These are phyloP conservation scores for Cryptococcus sp. DNA, from an alignment of 1,284 basidiomycete genomes.

Conservation along the genomic window DNA sequence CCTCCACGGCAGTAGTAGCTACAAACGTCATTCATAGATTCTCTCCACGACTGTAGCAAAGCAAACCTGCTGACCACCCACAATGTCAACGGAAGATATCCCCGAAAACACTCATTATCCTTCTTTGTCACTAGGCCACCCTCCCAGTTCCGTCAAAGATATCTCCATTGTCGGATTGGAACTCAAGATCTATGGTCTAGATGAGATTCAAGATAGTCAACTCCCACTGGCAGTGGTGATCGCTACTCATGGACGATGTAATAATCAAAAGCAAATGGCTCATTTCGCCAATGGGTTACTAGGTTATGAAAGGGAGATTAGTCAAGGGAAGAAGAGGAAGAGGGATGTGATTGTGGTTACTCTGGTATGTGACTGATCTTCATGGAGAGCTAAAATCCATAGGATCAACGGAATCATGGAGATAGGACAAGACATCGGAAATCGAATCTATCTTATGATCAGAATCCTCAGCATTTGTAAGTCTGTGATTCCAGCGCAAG, in stretches of 20 bases:
- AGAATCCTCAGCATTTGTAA: slow-evolving; percentile 59
- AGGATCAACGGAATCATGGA: slow-evolving; percentile 80
- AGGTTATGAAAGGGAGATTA: slow-evolving; percentile 16
- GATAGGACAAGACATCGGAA: slow-evolving; percentile 53
- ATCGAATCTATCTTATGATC: slow-evolving; percentile 59
- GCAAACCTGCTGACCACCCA: not conserved
- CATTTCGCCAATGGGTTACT: slow-evolving; percentile 35
- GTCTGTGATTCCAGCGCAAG: slow-evolving; percentile 1
- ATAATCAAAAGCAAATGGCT: slow-evolving; percentile 33
- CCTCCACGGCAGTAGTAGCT: too few species aligned
- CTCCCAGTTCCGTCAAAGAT: slow-evolving; percentile 2
- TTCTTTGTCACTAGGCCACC: slow-evolving; percentile 23
- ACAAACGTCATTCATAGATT: too few species aligned
- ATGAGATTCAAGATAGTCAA: slow-evolving; percentile 28
- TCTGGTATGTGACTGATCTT: slow-evolving; percentile 18
- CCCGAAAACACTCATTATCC: slow-evolving; percentile 28
- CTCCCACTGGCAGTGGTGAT: slow-evolving; percentile 33
- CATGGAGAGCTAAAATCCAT: not conserved
- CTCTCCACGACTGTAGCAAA: too few species aligned
- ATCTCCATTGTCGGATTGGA: slow-evolving; percentile 31
- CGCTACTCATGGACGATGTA: slow-evolving; percentile 38
- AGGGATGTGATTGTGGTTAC: slow-evolving; percentile 43
- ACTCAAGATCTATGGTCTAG: slow-evolving; percentile 37
- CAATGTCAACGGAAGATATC: not conserved
- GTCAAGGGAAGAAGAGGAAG: slow-evolving; percentile 12